phyloP scores from a whole-genome alignment of 176 grass and related monocot species.

The Juncus inflexus region DNA sequence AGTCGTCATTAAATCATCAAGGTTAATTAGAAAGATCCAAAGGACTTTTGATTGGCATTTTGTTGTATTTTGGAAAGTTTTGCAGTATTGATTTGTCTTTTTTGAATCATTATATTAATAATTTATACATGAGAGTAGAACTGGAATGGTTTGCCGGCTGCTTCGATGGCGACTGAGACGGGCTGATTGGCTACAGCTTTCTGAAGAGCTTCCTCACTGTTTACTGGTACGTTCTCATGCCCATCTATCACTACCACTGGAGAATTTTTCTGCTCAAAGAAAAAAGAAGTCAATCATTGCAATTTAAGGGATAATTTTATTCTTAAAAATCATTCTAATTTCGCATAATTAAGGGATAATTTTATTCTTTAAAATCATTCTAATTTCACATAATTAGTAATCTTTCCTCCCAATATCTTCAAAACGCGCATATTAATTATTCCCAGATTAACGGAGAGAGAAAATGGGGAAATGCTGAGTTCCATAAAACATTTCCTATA shows the following conservation, averaged over 20 bases:
- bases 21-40: too few species aligned
- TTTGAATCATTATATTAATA: neutral
- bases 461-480: too few species aligned
- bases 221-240: conserved; percentile 51
- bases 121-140: conserved; percentile 59
- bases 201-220: conserved; percentile 45
- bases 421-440: too few species aligned
- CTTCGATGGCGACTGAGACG: conserved; percentile 65
- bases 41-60: too few species aligned
- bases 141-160: conserved; percentile 45
- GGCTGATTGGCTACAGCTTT: conserved; percentile 69
- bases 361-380: too few species aligned
- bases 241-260: conserved; percentile 49
- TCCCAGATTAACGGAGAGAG: too few species aligned
- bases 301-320: neutral
- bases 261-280: conserved; percentile 3
- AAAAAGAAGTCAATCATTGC: neutral
- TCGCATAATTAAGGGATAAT: too few species aligned
- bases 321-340: neutral
- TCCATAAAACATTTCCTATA: too few species aligned
- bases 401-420: too few species aligned
- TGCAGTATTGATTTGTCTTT: conserved; percentile 4
- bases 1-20: neutral
- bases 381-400: too few species aligned
- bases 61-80: too few species aligned